A percentile compares a stretch with the other conserved stretches of the same genome.
Evolutionary conservation across 208 protist genomes (phyloP).

Genomic region (Endotrypanum monterogeii): DNA sequence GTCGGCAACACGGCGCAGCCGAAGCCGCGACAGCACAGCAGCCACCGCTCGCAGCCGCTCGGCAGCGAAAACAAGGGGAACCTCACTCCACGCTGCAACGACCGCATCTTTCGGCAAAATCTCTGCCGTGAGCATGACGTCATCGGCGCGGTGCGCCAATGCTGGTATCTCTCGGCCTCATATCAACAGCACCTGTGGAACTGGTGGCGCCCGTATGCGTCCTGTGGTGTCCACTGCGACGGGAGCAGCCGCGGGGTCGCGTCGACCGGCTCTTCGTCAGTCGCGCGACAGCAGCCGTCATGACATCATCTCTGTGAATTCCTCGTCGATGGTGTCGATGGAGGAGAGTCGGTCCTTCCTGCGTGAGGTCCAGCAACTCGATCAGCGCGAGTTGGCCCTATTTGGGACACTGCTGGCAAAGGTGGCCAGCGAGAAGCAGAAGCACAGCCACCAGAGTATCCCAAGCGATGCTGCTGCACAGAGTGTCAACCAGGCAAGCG

Average conservation of each 20-base stretch:
- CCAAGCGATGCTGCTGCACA: not conserved
- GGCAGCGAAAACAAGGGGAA: too few species aligned
- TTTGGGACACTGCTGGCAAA: slow-evolving; percentile 29
- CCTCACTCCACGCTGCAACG: not conserved
- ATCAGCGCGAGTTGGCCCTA: slow-evolving; percentile 26
- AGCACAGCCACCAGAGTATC: not conserved
- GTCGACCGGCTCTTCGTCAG: not conserved
- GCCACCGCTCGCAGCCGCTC: not conserved
- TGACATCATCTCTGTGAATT: slow-evolving; percentile 13
- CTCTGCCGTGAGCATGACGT: too few species aligned
- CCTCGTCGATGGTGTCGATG: slow-evolving; percentile 30
- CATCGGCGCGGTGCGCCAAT: not conserved
- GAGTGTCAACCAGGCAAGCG: not conserved
- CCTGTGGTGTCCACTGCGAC: slow-evolving; percentile 2
- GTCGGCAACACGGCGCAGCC: slow-evolving; percentile 3
- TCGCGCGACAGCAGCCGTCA: not conserved
- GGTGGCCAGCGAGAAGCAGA: slow-evolving; percentile 19
- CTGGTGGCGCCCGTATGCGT: not conserved
- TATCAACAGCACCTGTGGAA: not conserved
- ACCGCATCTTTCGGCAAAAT: not conserved
- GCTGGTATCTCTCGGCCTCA: not conserved
- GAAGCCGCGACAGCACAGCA: not conserved
- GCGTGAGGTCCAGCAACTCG: slow-evolving; percentile 29
- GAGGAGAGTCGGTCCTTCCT: slow-evolving; percentile 27
- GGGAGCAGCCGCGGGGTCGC: not conserved